phyloP scores from a whole-genome alignment of 148 eudicot genomes.

The Rhododendron mucronatum region DNA sequence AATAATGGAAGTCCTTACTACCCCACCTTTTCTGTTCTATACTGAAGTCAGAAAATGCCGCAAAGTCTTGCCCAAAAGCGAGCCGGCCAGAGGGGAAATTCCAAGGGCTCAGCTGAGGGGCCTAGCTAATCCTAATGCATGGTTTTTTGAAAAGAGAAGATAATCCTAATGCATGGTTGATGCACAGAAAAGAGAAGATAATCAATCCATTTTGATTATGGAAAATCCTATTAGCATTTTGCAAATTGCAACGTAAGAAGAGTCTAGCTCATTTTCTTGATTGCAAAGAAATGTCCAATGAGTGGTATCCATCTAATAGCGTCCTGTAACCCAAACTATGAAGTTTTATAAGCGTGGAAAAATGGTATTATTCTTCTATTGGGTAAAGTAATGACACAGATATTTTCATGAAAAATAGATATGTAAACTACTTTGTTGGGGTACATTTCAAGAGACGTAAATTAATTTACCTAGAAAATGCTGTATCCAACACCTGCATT shows the following conservation, averaged over 20 bases:
- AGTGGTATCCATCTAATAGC: not conserved
- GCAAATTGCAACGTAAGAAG: not conserved
- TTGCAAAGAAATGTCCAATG: not conserved
- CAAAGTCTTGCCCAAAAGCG: not conserved
- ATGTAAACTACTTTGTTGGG: no score
- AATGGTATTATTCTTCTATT: no score
- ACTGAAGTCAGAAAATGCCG: not conserved
- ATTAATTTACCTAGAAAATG: no score
- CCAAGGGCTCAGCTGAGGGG: not conserved
- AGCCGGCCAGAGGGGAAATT: no score
- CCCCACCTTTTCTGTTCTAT: not conserved
- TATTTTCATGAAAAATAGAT: no score
- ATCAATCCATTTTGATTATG: not conserved
- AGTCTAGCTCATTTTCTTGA: no score
- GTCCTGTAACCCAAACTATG: no score
- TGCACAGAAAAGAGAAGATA: not conserved
- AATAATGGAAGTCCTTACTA: not conserved
- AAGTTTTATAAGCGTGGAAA: no score
- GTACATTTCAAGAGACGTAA: no score
- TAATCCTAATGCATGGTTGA: not conserved
- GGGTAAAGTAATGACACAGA: no score
- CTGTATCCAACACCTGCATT: no score
- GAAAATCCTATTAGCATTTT: not conserved
- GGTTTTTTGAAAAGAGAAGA: not conserved
- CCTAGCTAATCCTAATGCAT: not conserved